These are phyloP conservation scores for Termitomyces heimii DNA, from an alignment of 768 basidiomycete genomes.

Conservation along the genomic window DNA sequence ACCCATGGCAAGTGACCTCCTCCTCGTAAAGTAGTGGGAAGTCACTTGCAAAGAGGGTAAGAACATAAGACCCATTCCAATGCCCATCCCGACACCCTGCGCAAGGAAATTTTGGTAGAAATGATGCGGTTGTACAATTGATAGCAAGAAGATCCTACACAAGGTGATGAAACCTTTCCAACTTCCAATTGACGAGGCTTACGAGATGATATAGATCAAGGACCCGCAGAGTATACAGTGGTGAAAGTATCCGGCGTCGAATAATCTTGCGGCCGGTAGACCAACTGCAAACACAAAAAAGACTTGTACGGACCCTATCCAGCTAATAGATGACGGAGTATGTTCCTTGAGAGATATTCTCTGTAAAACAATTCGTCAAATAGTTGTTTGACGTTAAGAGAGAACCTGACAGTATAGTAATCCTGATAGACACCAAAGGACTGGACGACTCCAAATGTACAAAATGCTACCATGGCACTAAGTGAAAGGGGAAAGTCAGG, in stretches of 20 bases:
- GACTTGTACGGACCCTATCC: slow-evolving; percentile 47
- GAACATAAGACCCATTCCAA: slow-evolving; percentile 52
- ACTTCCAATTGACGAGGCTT: slow-evolving; percentile 9
- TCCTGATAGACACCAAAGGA: slow-evolving; percentile 50
- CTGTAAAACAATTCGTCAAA: slow-evolving; percentile 12
- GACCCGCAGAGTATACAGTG: slow-evolving; percentile 32
- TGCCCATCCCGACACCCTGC: slow-evolving; percentile 51
- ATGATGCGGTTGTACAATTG: slow-evolving; percentile 37
- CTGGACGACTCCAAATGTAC: slow-evolving; percentile 44
- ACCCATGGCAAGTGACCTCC: slow-evolving; percentile 50
- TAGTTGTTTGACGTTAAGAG: background rate
- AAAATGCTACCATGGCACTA: slow-evolving; percentile 38
- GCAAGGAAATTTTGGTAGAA: slow-evolving; percentile 50
- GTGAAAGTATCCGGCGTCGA: slow-evolving; percentile 46
- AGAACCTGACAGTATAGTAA: slow-evolving; percentile 35
- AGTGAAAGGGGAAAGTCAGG: background rate
- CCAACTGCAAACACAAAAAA: slow-evolving; percentile 43
- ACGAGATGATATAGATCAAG: slow-evolving; percentile 38
- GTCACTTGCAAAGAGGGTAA: slow-evolving; percentile 46
- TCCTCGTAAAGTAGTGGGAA: slow-evolving; percentile 45
- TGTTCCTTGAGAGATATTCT: slow-evolving; percentile 30
- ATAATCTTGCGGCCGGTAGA: slow-evolving; percentile 36
- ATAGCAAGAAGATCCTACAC: slow-evolving; percentile 44
- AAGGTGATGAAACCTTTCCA: background rate
- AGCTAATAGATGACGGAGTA: slow-evolving; percentile 37